These are phyloP conservation scores for Rhynchosporium graminicola DNA, from an alignment of 2,329 filamentous ascomycete genomes.

Conservation along the genomic window DNA sequence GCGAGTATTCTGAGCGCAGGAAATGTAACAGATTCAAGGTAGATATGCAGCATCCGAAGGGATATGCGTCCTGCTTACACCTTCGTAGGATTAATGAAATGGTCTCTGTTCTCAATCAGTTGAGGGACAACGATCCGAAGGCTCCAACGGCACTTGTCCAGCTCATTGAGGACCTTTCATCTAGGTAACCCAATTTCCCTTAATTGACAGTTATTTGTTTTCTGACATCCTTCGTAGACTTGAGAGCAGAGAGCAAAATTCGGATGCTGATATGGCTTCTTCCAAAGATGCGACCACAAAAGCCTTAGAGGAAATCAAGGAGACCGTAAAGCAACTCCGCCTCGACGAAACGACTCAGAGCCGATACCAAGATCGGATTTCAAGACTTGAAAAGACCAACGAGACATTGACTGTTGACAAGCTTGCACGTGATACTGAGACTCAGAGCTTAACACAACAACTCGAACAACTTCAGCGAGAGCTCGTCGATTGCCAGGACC, in stretches of 20 bases:
- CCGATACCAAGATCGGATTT: conserved; percentile 29
- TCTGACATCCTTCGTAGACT: conserved; percentile 23
- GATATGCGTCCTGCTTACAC: conserved; percentile 15
- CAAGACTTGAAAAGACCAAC: conserved; percentile 30
- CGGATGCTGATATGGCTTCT: conserved; percentile 15
- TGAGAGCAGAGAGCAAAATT: conserved; percentile 23
- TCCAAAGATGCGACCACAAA: conserved; percentile 25
- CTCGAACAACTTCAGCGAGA: conserved; percentile 28
- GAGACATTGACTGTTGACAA: conserved; percentile 25
- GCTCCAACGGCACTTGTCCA: conserved; percentile 26
- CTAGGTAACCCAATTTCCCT: conserved; percentile 25
- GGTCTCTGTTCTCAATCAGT: conserved; percentile 19
- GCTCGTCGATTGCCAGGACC: conserved; percentile 23
- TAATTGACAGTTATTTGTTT: neutral
- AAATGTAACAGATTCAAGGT: conserved; percentile 36
- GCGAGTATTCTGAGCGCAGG: conserved; percentile 26
- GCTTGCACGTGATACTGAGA: conserved; percentile 22
- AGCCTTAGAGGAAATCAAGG: conserved; percentile 30
- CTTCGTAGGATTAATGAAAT: conserved; percentile 31
- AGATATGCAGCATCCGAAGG: conserved; percentile 21
- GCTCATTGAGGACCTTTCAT: conserved; percentile 33
- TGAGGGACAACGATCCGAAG: conserved; percentile 24
- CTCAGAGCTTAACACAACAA: conserved; percentile 18
- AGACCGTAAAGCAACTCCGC: conserved; percentile 27
- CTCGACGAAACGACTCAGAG: conserved; percentile 26